Percentiles rank a stretch among this genome's conserved stretches.
phyloP scores from a whole-genome alignment of 768 basidiomycete species.

The Porpolomopsis calyptriformis region DNA sequence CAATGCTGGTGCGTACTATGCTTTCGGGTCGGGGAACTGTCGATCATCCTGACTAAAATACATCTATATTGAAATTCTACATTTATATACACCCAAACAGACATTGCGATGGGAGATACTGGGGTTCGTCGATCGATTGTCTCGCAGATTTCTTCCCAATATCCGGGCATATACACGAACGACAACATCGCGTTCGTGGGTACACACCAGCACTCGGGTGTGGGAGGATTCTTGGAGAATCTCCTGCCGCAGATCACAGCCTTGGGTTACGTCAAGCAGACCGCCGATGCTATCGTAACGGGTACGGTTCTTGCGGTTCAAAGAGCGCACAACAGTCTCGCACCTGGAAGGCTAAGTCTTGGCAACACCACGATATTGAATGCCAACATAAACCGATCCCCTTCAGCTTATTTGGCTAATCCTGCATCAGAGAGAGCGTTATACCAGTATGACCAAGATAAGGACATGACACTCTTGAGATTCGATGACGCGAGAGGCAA shows the following conservation, averaged over 20 bases:
- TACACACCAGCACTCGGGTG: conserved; percentile 70
- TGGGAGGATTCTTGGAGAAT: conserved; percentile 71
- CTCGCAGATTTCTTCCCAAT: conserved; percentile 40
- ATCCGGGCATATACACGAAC: conserved; percentile 54
- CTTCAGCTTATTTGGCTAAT: conserved; percentile 68
- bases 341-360: conserved; percentile 46
- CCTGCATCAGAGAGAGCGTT: conserved; percentile 55
- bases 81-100: too few species aligned
- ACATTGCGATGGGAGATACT: conserved; percentile 76
- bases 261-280: conserved; percentile 61
- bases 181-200: conserved; percentile 67
- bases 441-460: conserved; percentile 67
- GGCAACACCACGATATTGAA: conserved; percentile 62
- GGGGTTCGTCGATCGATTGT: conserved; percentile 65
- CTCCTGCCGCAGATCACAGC: conserved; percentile 69
- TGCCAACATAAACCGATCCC: conserved; percentile 66
- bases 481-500: conserved; percentile 51
- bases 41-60: too few species aligned
- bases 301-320: conserved; percentile 62
- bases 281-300: conserved; percentile 59
- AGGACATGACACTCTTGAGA: conserved; percentile 55
- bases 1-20: conserved; percentile 45
- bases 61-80: too few species aligned
- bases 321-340: conserved; percentile 53
- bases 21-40: too few species aligned